A percentile compares a stretch with the other conserved stretches of the same genome.
phyloP scores from a whole-genome alignment of 805 yeast species.

The Starmera pachycereana region DNA sequence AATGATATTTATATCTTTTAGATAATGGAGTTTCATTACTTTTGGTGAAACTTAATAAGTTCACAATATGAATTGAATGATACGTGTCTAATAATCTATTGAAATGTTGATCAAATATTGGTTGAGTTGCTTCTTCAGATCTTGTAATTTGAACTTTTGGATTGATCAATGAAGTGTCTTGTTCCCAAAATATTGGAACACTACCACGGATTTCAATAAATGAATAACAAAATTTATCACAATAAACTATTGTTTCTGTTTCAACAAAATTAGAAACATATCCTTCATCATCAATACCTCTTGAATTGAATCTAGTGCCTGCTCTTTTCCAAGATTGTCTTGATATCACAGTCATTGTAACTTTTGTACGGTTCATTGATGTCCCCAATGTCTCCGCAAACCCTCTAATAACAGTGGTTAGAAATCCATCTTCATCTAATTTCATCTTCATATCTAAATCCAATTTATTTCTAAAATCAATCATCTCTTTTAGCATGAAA shows the following conservation, averaged over 20 bases:
- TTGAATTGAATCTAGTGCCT: slow-evolving; percentile 88
- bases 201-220: slow-evolving; percentile 91
- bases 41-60: slow-evolving; percentile 64
- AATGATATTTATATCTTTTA: slow-evolving; percentile 53
- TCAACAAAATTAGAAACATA: slow-evolving; percentile 94
- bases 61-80: slow-evolving; percentile 85
- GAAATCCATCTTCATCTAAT: slow-evolving; percentile 67
- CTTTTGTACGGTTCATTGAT: slow-evolving; percentile 24
- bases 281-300: slow-evolving; percentile 94
- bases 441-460: slow-evolving; percentile 47
- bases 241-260: slow-evolving; percentile 72
- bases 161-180: slow-evolving; percentile 81
- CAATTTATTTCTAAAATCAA: slow-evolving; percentile 62
- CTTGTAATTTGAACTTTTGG: slow-evolving; percentile 87
- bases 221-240: slow-evolving; percentile 48
- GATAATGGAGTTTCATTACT: slow-evolving; percentile 68
- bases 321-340: slow-evolving; percentile 97
- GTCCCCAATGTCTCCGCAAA: slow-evolving; percentile 72
- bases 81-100: slow-evolving; percentile 57
- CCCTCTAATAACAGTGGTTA: slow-evolving; percentile 91
- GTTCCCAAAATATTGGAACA: slow-evolving; percentile 97
- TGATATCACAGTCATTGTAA: slow-evolving; percentile 67
- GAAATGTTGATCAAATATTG: slow-evolving; percentile 79
- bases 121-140: slow-evolving; percentile 86
- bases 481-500: slow-evolving; percentile 76